Conservation (phyloP, 1,284 basidiomycete species). For the Boletus holoroseus region DNA sequence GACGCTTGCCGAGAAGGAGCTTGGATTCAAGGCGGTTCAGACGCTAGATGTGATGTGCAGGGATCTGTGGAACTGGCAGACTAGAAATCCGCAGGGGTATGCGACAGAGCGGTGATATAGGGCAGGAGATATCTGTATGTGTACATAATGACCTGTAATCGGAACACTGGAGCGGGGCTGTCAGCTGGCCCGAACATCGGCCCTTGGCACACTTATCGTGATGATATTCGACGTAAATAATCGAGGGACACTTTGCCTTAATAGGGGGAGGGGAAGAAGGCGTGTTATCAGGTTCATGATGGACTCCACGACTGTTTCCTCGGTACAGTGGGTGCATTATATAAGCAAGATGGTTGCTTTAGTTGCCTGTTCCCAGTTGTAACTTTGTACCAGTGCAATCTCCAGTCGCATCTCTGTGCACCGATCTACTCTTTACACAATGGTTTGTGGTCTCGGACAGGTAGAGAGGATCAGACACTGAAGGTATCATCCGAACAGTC, state of each 20-base stretch:
- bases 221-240: too few species aligned
- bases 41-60: conserved; percentile 86
- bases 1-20: conserved; percentile 84
- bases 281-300: too few species aligned
- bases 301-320: too few species aligned
- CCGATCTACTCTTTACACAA: conserved; percentile 17
- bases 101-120: conserved; percentile 17
- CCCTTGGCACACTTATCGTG: background rate
- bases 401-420: conserved; percentile 5
- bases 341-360: conserved; percentile 14
- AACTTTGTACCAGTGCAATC: background rate
- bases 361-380: background rate
- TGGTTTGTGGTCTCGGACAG: conserved; percentile 17
- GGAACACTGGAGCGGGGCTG: background rate
- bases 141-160: conserved; percentile 22
- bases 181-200: background rate
- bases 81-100: conserved; percentile 77
- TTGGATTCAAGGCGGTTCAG: conserved; percentile 85
- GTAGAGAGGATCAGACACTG: conserved; percentile 6
- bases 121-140: conserved; percentile 7
- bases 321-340: conserved; percentile 9
- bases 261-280: too few species aligned
- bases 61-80: conserved; percentile 93
- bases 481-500: conserved; percentile 19
- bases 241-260: too few species aligned